Base-by-base conservation (phyloP, 129 eudicot species). In the Erigeron canadensis region DNA sequence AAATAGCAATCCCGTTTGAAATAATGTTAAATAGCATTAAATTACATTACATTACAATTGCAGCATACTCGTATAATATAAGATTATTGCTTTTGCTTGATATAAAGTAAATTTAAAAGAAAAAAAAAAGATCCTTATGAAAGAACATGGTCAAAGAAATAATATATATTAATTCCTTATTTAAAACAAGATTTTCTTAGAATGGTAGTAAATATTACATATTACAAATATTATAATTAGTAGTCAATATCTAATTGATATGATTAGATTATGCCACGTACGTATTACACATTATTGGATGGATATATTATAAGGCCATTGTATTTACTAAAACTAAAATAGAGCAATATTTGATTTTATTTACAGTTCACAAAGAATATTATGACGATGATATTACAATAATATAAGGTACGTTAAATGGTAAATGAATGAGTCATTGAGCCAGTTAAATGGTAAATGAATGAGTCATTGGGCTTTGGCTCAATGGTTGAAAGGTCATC, bases 91-190 rank as follows among this genome's bases (percentile, higher is more conserved):
- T n/a, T 45, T 7, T 23, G 37, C 64, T 18, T 74, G 10, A 48
- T 65, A 45, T 75, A 65, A 65, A 75, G 40, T 41, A 56, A 54
- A 65, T 41, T 10, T 74, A 74, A n/a, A n/a, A n/a, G n/a, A n/a
- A n/a, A n/a, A n/a, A n/a, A n/a, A n/a, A n/a, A n/a, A n/a, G 9
- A 13, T 53, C 19, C 19, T 21, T 64, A 58, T 41, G 1, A 10
- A 1, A 34, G 54, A 68, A 47, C 41, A 37, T 46, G 69, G 80
- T 68, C 80, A 76, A 76, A 76, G 2, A 53, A 21, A 57, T 75
- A 28, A 18, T 59, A 63, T 63, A 48, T 21, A 40, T 51, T 51
- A 13, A 40, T 15, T 74, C 48, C n/a, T 64, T 21, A 41, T 38
- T n/a, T 16, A 63, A 19, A 1, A 10, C 41, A 9, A 2, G 47